Conservation (phyloP, 148 eudicot species). For the Camellia lanceoleosa region DNA sequence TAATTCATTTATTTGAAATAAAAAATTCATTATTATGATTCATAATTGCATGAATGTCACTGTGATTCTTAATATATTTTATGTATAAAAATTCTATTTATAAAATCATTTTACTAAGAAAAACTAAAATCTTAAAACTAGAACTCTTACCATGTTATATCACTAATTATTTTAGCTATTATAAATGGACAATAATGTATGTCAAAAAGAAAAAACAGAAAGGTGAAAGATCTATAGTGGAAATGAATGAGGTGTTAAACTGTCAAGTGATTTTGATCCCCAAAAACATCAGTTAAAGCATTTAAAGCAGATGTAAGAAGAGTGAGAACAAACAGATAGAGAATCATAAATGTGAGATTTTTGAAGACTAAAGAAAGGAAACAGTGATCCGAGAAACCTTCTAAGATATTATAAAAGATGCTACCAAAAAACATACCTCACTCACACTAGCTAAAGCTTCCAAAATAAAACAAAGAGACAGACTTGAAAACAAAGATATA, state of each 20-base stretch:
- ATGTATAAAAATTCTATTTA: too few relatives aligned
- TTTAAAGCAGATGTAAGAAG: background rate
- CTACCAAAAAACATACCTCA: too few relatives aligned
- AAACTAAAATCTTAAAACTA: too few relatives aligned
- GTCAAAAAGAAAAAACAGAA: too few relatives aligned
- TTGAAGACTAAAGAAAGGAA: background rate
- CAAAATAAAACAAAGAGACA: background rate
- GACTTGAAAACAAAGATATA: background rate
- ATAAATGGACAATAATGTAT: too few relatives aligned
- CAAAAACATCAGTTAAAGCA: background rate
- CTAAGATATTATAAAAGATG: background rate
- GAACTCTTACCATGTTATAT: too few relatives aligned
- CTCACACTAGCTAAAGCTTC: background rate
- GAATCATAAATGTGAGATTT: conserved; percentile 9
- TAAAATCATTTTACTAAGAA: too few relatives aligned
- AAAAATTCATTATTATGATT: too few relatives aligned
- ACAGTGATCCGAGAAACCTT: background rate
- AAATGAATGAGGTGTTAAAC: background rate
- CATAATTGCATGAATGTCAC: too few relatives aligned
- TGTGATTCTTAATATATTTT: too few relatives aligned
- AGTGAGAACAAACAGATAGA: background rate
- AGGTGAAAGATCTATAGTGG: background rate
- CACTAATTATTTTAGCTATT: too few relatives aligned
- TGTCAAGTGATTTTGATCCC: background rate
- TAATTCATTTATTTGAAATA: too few relatives aligned